Conservation (phyloP, 768 basidiomycete genomes). For the Cubamyces sp. region DNA sequence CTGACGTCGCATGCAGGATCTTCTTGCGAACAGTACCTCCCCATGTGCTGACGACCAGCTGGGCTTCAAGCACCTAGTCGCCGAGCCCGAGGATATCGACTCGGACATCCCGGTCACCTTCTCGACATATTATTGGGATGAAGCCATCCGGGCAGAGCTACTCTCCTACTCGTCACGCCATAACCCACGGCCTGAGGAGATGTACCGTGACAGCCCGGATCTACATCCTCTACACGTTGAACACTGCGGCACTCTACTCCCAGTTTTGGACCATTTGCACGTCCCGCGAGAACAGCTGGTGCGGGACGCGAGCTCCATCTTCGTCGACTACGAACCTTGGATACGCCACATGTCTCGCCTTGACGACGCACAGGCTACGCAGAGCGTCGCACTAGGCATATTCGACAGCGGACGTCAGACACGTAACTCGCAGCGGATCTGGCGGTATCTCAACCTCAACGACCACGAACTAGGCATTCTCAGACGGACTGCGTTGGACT, state of each 20-base stretch:
- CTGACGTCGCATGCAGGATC: conserved; percentile 15
- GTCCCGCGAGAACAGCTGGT: conserved; percentile 20
- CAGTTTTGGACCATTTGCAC: conserved; percentile 12
- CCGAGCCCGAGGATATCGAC: conserved; percentile 1
- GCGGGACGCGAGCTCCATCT: conserved; percentile 8
- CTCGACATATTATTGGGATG: conserved; percentile 22
- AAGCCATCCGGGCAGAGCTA: conserved; percentile 6
- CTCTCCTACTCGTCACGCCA: conserved; percentile 4
- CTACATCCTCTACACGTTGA: conserved; percentile 2
- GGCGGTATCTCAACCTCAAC: conserved; percentile 1
- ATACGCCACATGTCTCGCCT: conserved; percentile 21
- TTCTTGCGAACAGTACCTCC: conserved; percentile 9
- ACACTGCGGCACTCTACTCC: conserved; percentile 13
- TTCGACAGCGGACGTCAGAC: conserved; percentile 23
- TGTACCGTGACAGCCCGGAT: not conserved
- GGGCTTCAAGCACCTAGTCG: conserved; percentile 24
- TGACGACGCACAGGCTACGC: conserved; percentile 19
- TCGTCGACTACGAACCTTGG: conserved; percentile 28
- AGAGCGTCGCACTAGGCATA: conserved; percentile 2
- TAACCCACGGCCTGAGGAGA: not conserved
- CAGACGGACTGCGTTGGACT: conserved; percentile 12
- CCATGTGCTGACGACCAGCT: conserved; percentile 23
- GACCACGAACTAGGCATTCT: conserved; percentile 10
- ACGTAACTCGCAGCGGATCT: conserved; percentile 25
- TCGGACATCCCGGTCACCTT: conserved; percentile 18